Evolutionary conservation across 2,329 filamentous ascomycete genomes (phyloP), one percentile per base, ranked within the genome.

Genomic region (Myriosclerotinia curreyana): DNA sequence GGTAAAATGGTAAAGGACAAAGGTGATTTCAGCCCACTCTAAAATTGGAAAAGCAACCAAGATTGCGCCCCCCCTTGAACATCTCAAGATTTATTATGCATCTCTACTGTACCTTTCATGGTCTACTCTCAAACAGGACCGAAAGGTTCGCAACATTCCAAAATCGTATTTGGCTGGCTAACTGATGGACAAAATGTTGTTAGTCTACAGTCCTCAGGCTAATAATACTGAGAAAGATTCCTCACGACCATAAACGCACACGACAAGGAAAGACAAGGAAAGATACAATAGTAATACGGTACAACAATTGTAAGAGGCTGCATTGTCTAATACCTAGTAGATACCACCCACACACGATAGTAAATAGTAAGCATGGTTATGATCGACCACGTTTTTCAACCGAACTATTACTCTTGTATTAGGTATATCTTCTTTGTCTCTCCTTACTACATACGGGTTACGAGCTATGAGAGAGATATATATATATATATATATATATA

Each of bases 61-160:
- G 40, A 64, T 67, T 67, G 64, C 64, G 66, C 66, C 64, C 58
- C 64, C 49, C 64, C 36, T 66, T 62, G 64, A 67, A 66, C 64
- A 67, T 56, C 55, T 58, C 44, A 31, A 44, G 28, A 31, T 3
- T 31, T 4, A 31, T 31, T 31, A n/a, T 46, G 28, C 20, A 31
- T 31, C n/a, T 46, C 54, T 58, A 17, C 56, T 22, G 28, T 50
- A 42, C 25, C 59, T 40, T 55, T 52, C 53, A 28, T 51, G 22
- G 17, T 22, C 5, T 12, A 5, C 17, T 34, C n/a, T 58, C 40
- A 34, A 17, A 22, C 40, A 36, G 54, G 28, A 48, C 54, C 42
- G 9, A 34, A 46, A 22, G 14, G 12, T 11, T 46, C 20, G 40
- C 25, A 34, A 22, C 8, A 22, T 46, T 58, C 28, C 54, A 46